phyloP scores from a whole-genome alignment of 2,329 filamentous ascomycete species.

The Daldinia eschscholtzii region DNA sequence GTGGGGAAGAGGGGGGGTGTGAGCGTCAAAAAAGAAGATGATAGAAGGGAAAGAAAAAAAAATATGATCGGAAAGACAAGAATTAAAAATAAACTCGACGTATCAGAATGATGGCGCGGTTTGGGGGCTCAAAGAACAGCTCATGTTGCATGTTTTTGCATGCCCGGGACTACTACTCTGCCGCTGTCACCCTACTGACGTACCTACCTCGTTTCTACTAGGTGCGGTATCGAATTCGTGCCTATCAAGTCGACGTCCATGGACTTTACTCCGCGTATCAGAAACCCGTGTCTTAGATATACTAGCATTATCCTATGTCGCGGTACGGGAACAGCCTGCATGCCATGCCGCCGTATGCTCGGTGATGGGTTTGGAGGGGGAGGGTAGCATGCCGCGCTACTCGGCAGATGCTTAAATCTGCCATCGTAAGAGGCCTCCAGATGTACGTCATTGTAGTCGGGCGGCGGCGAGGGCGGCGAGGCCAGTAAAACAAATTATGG shows the following conservation, averaged over 20 bases:
- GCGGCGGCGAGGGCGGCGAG: constrained; percentile 23
- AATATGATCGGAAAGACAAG: not conserved
- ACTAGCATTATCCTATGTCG: constrained; percentile 11
- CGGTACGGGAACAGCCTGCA: constrained; percentile 23
- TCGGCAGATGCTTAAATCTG: constrained; percentile 34
- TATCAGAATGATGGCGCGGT: constrained; percentile 39
- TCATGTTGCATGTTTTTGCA: constrained; percentile 42
- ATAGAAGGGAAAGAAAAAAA: constrained; percentile 3
- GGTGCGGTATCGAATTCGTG: constrained; percentile 28
- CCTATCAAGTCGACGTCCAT: constrained; percentile 32
- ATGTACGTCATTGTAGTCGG: constrained; percentile 31
- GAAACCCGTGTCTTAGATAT: constrained; percentile 21
- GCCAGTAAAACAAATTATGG: not conserved
- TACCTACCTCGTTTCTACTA: constrained; percentile 23
- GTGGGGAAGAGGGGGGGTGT: constrained; percentile 3
- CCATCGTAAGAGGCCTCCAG: constrained; percentile 29
- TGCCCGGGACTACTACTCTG: constrained; percentile 40
- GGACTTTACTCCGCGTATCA: constrained; percentile 28
- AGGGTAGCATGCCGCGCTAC: constrained; percentile 33
- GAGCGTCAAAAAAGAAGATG: not conserved
- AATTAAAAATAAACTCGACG: constrained; percentile 28
- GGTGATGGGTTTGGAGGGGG: constrained; percentile 11
- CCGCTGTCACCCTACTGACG: constrained; percentile 38
- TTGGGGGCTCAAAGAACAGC: constrained; percentile 41
- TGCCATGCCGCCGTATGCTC: constrained; percentile 29